Conservation (phyloP, 306 rosid species). For the Quercus gilva region DNA sequence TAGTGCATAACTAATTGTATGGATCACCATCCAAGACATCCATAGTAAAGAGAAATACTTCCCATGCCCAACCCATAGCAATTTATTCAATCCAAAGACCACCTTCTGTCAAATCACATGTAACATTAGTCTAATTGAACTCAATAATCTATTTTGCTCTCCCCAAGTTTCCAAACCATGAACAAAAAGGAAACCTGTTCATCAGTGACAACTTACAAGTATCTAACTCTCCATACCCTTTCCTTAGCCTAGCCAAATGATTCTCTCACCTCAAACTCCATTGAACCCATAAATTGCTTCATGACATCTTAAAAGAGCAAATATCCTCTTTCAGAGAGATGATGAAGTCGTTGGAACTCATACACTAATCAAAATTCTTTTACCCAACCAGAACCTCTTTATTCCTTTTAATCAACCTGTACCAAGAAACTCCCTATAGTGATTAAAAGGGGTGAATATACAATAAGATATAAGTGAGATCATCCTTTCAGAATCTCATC, state of each 20-base stretch:
- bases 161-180: neutral
- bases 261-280: neutral
- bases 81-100: neutral
- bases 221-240: neutral
- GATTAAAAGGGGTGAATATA: neutral
- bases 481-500: neutral
- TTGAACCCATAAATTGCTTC: neutral
- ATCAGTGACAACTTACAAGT: neutral
- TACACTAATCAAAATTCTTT: neutral
- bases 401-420: neutral
- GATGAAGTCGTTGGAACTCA: neutral
- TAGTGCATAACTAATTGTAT: neutral
- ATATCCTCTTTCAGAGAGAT: neutral
- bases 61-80: neutral
- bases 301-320: neutral
- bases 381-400: neutral
- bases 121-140: neutral
- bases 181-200: neutral
- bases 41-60: neutral
- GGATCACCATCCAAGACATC: neutral
- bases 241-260: neutral
- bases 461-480: neutral
- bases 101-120: neutral
- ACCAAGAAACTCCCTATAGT: neutral
- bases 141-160: neutral